These are phyloP conservation scores for Truncatella angustata DNA, from an alignment of 2,329 filamentous ascomycete genomes.

Conservation along the genomic window DNA sequence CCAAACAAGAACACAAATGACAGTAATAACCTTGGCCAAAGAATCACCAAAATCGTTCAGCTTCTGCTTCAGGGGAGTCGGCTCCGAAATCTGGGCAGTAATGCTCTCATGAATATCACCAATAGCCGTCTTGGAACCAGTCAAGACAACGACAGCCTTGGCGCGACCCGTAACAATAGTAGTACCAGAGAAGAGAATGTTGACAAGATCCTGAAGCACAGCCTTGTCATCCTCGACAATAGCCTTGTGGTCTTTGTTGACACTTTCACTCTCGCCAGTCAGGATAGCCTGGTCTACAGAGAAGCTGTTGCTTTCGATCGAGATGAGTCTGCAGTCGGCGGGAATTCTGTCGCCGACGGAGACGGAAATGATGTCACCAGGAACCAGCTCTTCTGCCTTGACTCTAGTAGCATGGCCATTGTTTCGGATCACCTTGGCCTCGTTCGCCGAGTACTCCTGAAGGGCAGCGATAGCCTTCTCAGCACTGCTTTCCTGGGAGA, in stretches of 20 bases:
- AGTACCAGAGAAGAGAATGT: conserved; percentile 98
- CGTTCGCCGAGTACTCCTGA: conserved; percentile 98
- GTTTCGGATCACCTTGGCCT: conserved; percentile 88
- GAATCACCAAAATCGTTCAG: conserved; percentile 96
- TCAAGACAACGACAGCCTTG: conserved; percentile 85
- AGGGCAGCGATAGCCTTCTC: conserved; percentile 98
- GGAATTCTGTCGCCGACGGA: conserved; percentile 90
- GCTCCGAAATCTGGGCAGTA: conserved; percentile 94
- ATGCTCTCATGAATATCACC: conserved; percentile 99
- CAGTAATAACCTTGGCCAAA: conserved; percentile 95
- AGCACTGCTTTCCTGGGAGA: conserved; percentile 97
- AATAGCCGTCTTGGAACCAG: conserved; percentile 88
- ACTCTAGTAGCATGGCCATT: conserved; percentile 72
- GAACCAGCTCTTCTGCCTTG: conserved; percentile 96
- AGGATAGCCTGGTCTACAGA: conserved; percentile 94
- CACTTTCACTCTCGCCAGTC: conserved; percentile 96
- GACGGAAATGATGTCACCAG: conserved; percentile 86
- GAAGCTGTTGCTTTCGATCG: conserved; percentile 97
- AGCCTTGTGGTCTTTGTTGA: conserved; percentile 73
- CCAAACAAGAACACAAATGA: conserved; percentile 96
- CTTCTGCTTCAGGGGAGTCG: conserved; percentile 97
- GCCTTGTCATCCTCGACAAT: conserved; percentile 75
- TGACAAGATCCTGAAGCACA: conserved; percentile 95
- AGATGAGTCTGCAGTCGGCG: conserved; percentile 85
- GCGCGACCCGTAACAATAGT: conserved; percentile 95